A percentile compares a stretch with the other conserved stretches of the same genome.
Evolutionary conservation across 805 yeast species (phyloP).

Genomic region (Candida saitoana): DNA sequence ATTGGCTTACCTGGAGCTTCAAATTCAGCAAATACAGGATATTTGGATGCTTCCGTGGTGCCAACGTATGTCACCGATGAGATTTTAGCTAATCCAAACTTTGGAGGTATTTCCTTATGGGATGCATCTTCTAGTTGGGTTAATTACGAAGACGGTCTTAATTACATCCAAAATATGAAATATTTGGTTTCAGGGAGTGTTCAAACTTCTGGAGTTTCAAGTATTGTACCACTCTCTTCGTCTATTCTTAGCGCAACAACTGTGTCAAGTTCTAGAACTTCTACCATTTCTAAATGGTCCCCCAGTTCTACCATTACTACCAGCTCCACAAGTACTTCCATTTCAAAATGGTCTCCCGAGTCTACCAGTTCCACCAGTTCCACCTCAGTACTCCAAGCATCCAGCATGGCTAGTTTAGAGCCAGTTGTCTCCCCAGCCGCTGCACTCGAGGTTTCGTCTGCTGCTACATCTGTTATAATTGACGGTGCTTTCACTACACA

Average conservation of each 20-base stretch:
- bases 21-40: constrained; percentile 34
- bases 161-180: constrained; percentile 37
- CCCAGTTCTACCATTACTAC: constrained; percentile 6
- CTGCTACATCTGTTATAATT: constrained; percentile 3
- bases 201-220: constrained; percentile 7
- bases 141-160: constrained; percentile 19
- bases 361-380: constrained; percentile 6
- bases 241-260: constrained; percentile 4
- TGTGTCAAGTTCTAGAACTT: constrained; percentile 1
- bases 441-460: constrained; percentile 4
- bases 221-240: constrained; percentile 4
- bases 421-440: constrained; percentile 2
- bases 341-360: constrained; percentile 5
- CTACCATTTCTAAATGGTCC: constrained; percentile 7
- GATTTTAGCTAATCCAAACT: constrained; percentile 19
- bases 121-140: constrained; percentile 59
- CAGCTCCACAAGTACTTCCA: constrained; percentile 6
- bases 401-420: not conserved
- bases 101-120: constrained; percentile 83
- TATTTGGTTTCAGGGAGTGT: constrained; percentile 27
- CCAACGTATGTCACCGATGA: constrained; percentile 13
- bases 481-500: constrained; percentile 3
- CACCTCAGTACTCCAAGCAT: constrained; percentile 2
- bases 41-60: constrained; percentile 19
- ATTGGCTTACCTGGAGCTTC: constrained; percentile 34